These are phyloP conservation scores for Zopfochytrium polystomum DNA, from an alignment of 371 early-diverging fungal genomes.

Conservation along the genomic window DNA sequence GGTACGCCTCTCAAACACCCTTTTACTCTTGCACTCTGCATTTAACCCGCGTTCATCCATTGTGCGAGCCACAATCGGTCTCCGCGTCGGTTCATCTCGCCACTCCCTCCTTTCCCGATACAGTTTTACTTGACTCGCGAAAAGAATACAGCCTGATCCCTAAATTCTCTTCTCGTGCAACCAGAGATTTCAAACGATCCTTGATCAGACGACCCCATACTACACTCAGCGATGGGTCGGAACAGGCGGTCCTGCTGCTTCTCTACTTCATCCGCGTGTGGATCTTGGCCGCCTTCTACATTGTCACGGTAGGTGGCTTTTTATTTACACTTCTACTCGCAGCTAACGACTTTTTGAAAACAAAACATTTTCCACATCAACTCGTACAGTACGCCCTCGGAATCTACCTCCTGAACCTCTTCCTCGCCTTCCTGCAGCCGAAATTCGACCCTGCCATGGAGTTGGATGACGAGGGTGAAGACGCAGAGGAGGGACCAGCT, in stretches of 20 bases:
- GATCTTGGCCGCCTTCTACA: slow-evolving; percentile 88
- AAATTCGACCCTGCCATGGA: slow-evolving; percentile 91
- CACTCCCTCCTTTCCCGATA: background rate
- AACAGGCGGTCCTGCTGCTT: slow-evolving; percentile 53
- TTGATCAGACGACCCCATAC: slow-evolving; percentile 21
- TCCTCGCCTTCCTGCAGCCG: slow-evolving; percentile 92
- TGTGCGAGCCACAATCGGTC: too few species aligned
- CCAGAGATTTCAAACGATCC: slow-evolving; percentile 18
- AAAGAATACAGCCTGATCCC: background rate
- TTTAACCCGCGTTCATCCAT: too few species aligned
- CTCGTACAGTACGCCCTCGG: slow-evolving; percentile 73
- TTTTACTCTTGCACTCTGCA: too few species aligned
- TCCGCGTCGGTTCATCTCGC: too few species aligned
- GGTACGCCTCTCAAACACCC: background rate
- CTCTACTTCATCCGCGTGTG: slow-evolving; percentile 80
- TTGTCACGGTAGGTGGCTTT: slow-evolving; percentile 69
- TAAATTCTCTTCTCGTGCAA: too few species aligned
- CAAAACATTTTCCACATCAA: slow-evolving; percentile 4
- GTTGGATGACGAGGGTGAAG: slow-evolving; percentile 63
- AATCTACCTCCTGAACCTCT: slow-evolving; percentile 91
- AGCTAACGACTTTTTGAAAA: too few species aligned
- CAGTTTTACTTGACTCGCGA: background rate
- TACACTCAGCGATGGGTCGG: slow-evolving; percentile 17
- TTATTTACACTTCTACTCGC: background rate
- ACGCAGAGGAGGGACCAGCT: slow-evolving; percentile 69